Evolutionary conservation across 768 basidiomycete genomes (phyloP).

Genomic region (Lactifluus pinguis): DNA sequence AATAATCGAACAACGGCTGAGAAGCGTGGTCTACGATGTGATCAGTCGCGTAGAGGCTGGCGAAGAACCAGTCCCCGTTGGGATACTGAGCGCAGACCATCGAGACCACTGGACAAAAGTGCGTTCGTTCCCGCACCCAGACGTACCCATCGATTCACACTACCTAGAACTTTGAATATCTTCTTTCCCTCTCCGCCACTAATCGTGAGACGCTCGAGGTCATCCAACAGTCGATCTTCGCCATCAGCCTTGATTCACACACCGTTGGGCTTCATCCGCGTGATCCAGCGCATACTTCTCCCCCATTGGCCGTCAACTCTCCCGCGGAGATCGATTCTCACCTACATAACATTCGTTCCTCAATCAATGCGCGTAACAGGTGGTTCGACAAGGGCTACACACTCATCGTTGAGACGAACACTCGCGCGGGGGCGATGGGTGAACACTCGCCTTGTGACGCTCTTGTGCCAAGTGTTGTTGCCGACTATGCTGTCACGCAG

Average conservation of each 20-base stretch:
- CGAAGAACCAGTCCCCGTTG: conserved; percentile 52
- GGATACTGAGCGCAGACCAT: conserved; percentile 68
- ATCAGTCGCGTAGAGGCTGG: conserved; percentile 38
- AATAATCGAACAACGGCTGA: conserved; percentile 39
- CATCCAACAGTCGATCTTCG: conserved; percentile 70
- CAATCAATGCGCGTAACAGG: conserved; percentile 60
- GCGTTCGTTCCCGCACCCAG: conserved; percentile 19
- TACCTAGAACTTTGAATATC: conserved; percentile 57
- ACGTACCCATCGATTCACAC: background rate
- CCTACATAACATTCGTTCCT: conserved; percentile 61
- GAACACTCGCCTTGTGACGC: conserved; percentile 92
- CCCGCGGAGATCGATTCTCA: conserved; percentile 53
- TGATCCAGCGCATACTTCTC: conserved; percentile 4
- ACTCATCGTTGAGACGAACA: conserved; percentile 76
- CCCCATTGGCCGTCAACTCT: conserved; percentile 16
- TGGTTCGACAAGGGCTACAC: conserved; percentile 88
- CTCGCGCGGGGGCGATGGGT: conserved; percentile 77
- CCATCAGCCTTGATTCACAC: conserved; percentile 72
- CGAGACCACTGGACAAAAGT: conserved; percentile 79
- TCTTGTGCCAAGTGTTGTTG: conserved; percentile 77
- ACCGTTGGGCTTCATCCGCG: conserved; percentile 30
- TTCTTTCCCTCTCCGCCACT: conserved; percentile 54
- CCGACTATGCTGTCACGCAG: conserved; percentile 71
- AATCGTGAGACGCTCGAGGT: conserved; percentile 54
- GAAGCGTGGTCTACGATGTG: conserved; percentile 48